Conservation (phyloP, 345 rosid species). For the Clarkia xantiana region DNA sequence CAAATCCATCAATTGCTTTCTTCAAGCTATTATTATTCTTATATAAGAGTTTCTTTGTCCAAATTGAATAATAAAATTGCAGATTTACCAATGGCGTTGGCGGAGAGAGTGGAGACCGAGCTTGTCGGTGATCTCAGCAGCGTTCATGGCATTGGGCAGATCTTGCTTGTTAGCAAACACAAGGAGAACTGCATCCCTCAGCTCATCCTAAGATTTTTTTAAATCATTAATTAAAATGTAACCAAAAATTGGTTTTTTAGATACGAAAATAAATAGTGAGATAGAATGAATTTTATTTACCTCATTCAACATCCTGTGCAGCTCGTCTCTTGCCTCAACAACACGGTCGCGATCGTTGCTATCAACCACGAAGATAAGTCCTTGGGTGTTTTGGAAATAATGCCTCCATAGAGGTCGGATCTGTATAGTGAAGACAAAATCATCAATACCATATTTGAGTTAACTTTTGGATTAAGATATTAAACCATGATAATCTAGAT, state of each 20-base stretch:
- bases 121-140: constrained; percentile 76
- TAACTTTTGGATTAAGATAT: too few species aligned
- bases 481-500: background rate
- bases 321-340: constrained; percentile 64
- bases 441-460: background rate
- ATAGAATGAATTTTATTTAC: constrained; percentile 10
- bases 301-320: constrained; percentile 77
- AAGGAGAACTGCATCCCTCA: constrained; percentile 88
- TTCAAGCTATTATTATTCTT: background rate
- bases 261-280: background rate
- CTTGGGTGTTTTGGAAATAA: constrained; percentile 73
- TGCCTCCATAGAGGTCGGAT: constrained; percentile 59
- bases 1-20: background rate
- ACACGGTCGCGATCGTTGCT: constrained; percentile 72
- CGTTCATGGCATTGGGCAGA: constrained; percentile 81
- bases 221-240: too few species aligned
- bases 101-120: constrained; percentile 81
- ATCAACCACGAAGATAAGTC: constrained; percentile 78
- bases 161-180: constrained; percentile 86
- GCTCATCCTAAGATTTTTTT: constrained; percentile 46
- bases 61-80: background rate
- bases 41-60: background rate
- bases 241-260: too few species aligned
- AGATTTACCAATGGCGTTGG: constrained; percentile 57
- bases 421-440: constrained; percentile 11